A percentile compares a stretch with the other conserved stretches of the same genome.
These are phyloP conservation scores for Leccinum pseudoinsigne DNA, from an alignment of 1,284 basidiomycete genomes.

Conservation along the genomic window DNA sequence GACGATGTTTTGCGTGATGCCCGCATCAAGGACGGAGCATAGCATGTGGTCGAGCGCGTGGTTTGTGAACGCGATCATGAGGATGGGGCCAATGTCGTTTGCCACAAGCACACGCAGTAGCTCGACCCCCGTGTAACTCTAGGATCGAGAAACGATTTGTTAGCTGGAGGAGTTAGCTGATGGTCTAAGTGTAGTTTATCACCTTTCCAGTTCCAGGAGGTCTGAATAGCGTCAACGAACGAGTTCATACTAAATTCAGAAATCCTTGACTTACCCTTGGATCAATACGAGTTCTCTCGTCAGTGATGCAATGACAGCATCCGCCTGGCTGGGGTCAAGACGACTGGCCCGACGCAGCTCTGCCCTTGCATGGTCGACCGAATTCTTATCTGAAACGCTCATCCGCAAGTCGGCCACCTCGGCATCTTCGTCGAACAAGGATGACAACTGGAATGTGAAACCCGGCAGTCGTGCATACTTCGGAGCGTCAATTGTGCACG, in stretches of 20 bases:
- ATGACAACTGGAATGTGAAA: constrained; percentile 51
- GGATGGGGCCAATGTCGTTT: constrained; percentile 52
- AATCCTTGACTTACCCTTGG: constrained; percentile 54
- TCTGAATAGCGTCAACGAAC: constrained; percentile 33
- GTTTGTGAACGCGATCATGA: constrained; percentile 75
- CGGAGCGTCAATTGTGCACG: constrained; percentile 45
- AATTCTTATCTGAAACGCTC: constrained; percentile 20
- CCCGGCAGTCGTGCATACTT: constrained; percentile 46
- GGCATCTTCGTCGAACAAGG: constrained; percentile 34
- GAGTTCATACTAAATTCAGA: neutral
- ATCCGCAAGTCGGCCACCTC: constrained; percentile 24
- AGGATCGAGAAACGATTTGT: constrained; percentile 1
- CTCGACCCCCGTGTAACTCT: constrained; percentile 70
- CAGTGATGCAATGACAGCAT: constrained; percentile 62
- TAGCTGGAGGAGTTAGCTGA: neutral
- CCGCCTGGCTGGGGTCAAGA: constrained; percentile 66
- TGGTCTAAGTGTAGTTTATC: neutral
- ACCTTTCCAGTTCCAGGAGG: constrained; percentile 44
- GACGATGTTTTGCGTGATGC: constrained; percentile 55
- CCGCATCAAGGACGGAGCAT: constrained; percentile 55
- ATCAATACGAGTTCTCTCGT: constrained; percentile 62
- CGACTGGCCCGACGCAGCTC: constrained; percentile 46
- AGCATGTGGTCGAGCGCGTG: constrained; percentile 76
- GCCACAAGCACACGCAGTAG: constrained; percentile 60
- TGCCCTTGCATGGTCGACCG: constrained; percentile 38